Percentiles rank a stretch among this genome's conserved stretches.
These are phyloP conservation scores for Trichoderma erinaceum DNA, from an alignment of 495 filamentous ascomycete genomes.

Conservation along the genomic window DNA sequence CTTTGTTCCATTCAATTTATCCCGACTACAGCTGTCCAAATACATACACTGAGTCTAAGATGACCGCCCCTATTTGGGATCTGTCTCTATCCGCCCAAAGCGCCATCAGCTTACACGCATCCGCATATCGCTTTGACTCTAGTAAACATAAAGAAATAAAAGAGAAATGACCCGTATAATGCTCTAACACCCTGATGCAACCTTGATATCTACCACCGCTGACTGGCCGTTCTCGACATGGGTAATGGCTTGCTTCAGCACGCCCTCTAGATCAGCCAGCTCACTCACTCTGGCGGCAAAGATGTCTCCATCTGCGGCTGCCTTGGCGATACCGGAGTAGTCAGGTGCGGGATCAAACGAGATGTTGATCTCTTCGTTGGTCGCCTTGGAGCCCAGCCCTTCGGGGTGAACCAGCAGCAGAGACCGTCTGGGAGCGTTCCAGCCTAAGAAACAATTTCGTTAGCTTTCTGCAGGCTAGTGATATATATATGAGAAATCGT, in stretches of 20 bases:
- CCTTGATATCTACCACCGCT: conserved; percentile 58
- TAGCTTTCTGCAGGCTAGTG: conserved; percentile 14
- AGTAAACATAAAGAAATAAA: too few species aligned
- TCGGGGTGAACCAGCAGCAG: conserved; percentile 76
- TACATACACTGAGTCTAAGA: too few species aligned
- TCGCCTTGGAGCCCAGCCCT: conserved; percentile 69
- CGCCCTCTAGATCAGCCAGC: conserved; percentile 52
- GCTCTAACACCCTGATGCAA: conserved; percentile 32
- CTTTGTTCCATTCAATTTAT: too few species aligned
- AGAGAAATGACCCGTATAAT: not conserved
- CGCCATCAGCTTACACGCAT: not conserved
- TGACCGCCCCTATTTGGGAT: too few species aligned
- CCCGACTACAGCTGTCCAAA: too few species aligned
- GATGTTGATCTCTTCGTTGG: conserved; percentile 85
- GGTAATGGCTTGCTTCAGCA: conserved; percentile 60
- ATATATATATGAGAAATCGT: not conserved
- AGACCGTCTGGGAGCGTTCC: conserved; percentile 76
- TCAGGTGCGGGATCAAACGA: conserved; percentile 80
- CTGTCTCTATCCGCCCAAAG: not conserved
- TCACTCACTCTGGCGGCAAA: conserved; percentile 57
- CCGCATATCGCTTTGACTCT: not conserved
- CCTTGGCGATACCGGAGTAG: conserved; percentile 86
- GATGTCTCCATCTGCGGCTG: conserved; percentile 71
- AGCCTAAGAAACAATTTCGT: conserved; percentile 43
- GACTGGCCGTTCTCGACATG: conserved; percentile 59